Evolutionary conservation across 805 yeast genomes (phyloP).

Genomic region (Zygosaccharomyces lentus): DNA sequence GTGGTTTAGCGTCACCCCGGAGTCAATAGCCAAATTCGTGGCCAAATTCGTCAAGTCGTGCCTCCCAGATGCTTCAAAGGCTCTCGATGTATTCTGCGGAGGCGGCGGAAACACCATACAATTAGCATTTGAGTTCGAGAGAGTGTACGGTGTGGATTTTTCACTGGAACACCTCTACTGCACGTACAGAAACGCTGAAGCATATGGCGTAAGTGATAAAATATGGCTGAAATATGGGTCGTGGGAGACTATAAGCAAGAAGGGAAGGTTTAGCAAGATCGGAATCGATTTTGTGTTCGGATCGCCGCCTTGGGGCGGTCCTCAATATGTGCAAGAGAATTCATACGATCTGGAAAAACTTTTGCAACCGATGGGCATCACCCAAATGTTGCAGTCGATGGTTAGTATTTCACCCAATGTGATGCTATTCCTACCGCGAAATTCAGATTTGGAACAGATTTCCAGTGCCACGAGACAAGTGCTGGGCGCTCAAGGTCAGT

Average conservation of each 20-base stretch:
- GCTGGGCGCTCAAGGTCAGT: constrained; percentile 41
- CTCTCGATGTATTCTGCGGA: constrained; percentile 75
- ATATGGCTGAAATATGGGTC: constrained; percentile 48
- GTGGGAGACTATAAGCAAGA: constrained; percentile 35
- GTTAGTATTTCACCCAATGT: constrained; percentile 43
- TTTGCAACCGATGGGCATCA: constrained; percentile 47
- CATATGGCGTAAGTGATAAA: constrained; percentile 55
- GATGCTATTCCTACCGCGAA: constrained; percentile 61
- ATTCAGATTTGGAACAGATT: constrained; percentile 51
- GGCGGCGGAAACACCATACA: constrained; percentile 87
- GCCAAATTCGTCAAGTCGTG: constrained; percentile 52
- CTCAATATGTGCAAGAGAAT: constrained; percentile 44
- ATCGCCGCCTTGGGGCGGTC: constrained; percentile 94
- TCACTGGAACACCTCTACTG: constrained; percentile 60
- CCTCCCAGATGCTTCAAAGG: constrained; percentile 44
- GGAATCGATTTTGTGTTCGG: constrained; percentile 47
- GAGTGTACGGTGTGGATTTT: constrained; percentile 59
- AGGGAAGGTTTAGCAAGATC: constrained; percentile 18
- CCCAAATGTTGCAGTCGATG: constrained; percentile 42
- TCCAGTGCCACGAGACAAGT: constrained; percentile 43
- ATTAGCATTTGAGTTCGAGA: constrained; percentile 54
- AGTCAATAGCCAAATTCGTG: constrained; percentile 55
- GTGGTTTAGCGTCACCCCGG: constrained; percentile 91
- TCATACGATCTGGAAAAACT: constrained; percentile 44
- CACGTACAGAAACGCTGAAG: constrained; percentile 57